Percentiles rank a stretch among this genome's conserved stretches.
These are phyloP conservation scores for Globisporangium spinosum DNA, from an alignment of 352 stramenopile genomes.

Conservation along the genomic window DNA sequence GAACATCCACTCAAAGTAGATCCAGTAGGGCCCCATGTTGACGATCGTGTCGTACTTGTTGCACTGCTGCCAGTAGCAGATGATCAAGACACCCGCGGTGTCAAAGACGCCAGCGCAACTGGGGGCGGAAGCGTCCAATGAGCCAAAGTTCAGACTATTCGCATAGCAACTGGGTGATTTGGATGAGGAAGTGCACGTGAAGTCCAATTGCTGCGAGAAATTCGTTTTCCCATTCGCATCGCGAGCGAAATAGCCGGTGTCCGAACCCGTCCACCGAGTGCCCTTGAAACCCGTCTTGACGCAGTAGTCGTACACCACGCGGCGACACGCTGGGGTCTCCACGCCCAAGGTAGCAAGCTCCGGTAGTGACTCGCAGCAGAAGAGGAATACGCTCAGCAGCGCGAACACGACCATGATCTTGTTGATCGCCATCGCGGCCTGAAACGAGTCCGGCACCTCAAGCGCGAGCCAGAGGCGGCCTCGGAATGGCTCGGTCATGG, in stretches of 20 bases:
- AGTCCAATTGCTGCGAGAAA: conserved; percentile 36
- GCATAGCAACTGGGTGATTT: conserved; percentile 40
- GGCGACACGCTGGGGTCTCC: conserved; percentile 36
- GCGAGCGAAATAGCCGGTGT: conserved; percentile 52
- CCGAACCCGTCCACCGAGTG: conserved; percentile 8
- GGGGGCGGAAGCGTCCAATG: conserved; percentile 22
- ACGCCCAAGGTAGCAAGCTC: conserved; percentile 52
- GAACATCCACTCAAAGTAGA: conserved; percentile 73
- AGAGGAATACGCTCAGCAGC: conserved; percentile 62
- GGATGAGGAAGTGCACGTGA: conserved; percentile 28
- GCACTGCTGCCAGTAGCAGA: conserved; percentile 60
- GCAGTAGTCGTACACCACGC: conserved; percentile 59
- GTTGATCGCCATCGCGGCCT: conserved; percentile 43
- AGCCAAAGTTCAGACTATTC: conserved; percentile 52
- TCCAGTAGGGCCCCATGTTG: conserved; percentile 73
- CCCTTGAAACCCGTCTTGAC: conserved; percentile 22
- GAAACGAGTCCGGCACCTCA: conserved; percentile 61
- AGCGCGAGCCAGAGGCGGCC: conserved; percentile 54
- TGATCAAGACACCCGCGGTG: conserved; percentile 20
- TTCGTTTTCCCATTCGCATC: conserved; percentile 25
- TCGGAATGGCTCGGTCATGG: conserved; percentile 28
- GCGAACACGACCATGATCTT: conserved; percentile 48
- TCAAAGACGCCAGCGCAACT: conserved; percentile 37
- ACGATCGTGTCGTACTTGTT: conserved; percentile 28
- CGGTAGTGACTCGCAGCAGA: conserved; percentile 66